Conservation (phyloP, 2,329 filamentous ascomycete species). For the Tolypocladium tundrense region DNA sequence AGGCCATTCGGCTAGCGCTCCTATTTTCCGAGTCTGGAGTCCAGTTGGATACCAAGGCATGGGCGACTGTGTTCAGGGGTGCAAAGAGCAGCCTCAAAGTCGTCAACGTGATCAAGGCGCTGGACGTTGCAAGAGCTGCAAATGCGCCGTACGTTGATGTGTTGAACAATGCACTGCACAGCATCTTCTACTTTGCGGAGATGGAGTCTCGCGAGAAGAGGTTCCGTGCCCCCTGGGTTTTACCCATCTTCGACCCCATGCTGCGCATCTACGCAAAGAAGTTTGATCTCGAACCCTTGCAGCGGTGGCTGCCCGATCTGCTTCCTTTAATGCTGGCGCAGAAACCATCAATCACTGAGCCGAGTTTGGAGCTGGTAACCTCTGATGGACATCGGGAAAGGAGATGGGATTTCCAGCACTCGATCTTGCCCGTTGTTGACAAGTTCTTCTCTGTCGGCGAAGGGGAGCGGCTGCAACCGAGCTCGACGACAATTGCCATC, state of each 20-base stretch:
- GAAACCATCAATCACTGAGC: slow-evolving; percentile 6
- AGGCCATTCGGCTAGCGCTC: slow-evolving; percentile 22
- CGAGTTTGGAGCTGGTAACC: background rate
- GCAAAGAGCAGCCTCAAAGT: slow-evolving; percentile 50
- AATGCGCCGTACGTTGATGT: slow-evolving; percentile 25
- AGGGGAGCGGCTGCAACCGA: slow-evolving; percentile 21
- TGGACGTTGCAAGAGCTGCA: slow-evolving; percentile 37
- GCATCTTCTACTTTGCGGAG: slow-evolving; percentile 34
- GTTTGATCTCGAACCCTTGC: slow-evolving; percentile 35
- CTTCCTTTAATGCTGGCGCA: slow-evolving; percentile 19
- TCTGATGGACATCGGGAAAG: background rate
- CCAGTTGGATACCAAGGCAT: slow-evolving; percentile 55
- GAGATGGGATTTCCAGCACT: slow-evolving; percentile 19
- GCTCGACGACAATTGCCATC: slow-evolving; percentile 27
- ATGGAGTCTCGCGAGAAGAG: slow-evolving; percentile 24
- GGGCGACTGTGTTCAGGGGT: slow-evolving; percentile 59
- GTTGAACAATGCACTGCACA: slow-evolving; percentile 33
- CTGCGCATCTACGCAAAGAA: slow-evolving; percentile 37
- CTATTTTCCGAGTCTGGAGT: slow-evolving; percentile 33
- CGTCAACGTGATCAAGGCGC: slow-evolving; percentile 32
- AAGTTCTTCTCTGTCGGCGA: slow-evolving; percentile 16
- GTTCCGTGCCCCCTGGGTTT: slow-evolving; percentile 17
- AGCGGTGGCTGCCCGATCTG: slow-evolving; percentile 25
- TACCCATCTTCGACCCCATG: slow-evolving; percentile 36
- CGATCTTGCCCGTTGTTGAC: slow-evolving; percentile 22